Base-by-base conservation (phyloP, 2,329 filamentous ascomycete species). In the Fusarium sp. region DNA sequence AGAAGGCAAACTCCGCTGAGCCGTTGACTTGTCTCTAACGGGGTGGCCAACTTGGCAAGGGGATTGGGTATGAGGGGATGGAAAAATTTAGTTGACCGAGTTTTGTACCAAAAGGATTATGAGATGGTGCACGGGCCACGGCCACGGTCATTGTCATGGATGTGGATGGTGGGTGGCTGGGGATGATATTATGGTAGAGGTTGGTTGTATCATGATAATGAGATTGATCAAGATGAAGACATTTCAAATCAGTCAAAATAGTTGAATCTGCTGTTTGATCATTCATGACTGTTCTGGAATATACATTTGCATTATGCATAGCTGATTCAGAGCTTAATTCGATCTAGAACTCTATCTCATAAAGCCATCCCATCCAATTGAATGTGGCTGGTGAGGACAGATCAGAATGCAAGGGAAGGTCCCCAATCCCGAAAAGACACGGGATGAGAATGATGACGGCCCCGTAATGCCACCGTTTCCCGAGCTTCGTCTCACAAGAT, bases 1-100 rank as follows among this genome's bases (percentile, higher is more conserved):
- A 77, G 78, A 79, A 79, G 76, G 70, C 76, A 80, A 81, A 76
- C 72, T 78, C 78, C 77, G 78, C 73, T 76, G 78, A 79, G 76
- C 77, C 74, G 78, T 78, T 75, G 78, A 81, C 78, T 80, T 84
- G 81, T 77, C 62, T 76, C 75, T 84, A 84, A 75, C 82, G 82
- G 82, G 81, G 82, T 74, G 76, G 74, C 44, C 52, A 73, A 79
- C 78, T 72, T 78, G 77, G 76, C 75, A 75, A 77, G 75, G 61
- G 71, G 60, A 65, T 74, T 57, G 38, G 53, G 38, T 18, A 42
- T 35, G 77, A 75, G 78, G 75, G 47, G 68, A 62, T 64, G 63
- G 78, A 67, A 82, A 82, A 82, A 80, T 80, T 81, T 79, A 79
- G 79, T 80, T 82, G 78, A 75, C 77, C 78, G 75, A 72, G 77